Evolutionary conservation across 208 protist species (phyloP).

Genomic region (Acanthamoeba royreba): DNA sequence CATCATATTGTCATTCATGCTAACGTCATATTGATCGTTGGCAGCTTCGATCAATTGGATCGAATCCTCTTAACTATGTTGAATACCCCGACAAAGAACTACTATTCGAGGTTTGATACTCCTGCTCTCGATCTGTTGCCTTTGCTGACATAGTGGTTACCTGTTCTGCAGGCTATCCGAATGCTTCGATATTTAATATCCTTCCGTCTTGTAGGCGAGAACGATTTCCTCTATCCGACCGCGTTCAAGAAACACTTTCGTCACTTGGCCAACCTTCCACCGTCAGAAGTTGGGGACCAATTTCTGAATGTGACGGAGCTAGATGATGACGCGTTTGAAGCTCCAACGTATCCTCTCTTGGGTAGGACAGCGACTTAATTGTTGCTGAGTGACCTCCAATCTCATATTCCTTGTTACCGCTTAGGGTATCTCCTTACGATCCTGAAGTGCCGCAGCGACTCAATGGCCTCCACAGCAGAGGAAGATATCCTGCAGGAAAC

Average conservation of each 20-base stretch:
- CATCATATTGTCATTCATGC: not conserved
- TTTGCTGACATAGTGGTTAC: no score
- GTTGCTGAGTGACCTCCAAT: no score
- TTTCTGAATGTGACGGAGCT: not conserved
- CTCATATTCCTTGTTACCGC: no score
- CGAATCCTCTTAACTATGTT: not conserved
- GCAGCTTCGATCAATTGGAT: not conserved
- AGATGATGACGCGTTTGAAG: not conserved
- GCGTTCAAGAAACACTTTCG: not conserved
- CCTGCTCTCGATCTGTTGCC: no score
- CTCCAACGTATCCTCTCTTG: not conserved
- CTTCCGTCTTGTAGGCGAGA: not conserved
- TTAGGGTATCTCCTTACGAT: not conserved
- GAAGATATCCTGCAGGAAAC: not conserved
- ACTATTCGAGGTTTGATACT: not conserved
- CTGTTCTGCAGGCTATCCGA: not conserved
- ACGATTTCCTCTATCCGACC: constrained; percentile 16
- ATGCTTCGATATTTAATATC: constrained; percentile 19
- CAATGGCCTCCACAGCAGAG: not conserved
- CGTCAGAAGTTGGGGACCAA: not conserved
- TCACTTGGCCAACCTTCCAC: not conserved
- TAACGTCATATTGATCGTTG: no score
- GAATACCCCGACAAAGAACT: constrained; percentile 35
- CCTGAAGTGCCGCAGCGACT: not conserved
- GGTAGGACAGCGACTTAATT: no score